A percentile compares a stretch with the other conserved stretches of the same genome.
phyloP scores from a whole-genome alignment of 2,329 filamentous ascomycete species.

The Fusarium sp. region DNA sequence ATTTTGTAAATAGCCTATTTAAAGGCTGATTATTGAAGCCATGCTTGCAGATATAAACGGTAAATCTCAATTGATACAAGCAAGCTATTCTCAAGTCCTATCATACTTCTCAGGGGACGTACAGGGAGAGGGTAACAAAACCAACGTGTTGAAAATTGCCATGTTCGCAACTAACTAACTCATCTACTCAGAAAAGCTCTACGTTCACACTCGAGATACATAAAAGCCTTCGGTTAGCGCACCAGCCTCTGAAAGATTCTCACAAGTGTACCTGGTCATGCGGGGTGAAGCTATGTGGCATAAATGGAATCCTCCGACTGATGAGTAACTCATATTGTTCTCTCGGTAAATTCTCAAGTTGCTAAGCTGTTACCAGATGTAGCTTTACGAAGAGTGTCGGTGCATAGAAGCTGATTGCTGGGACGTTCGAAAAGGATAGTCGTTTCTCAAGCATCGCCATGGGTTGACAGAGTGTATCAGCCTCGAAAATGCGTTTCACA shows the following conservation, averaged over 20 bases:
- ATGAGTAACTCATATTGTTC: slow-evolving; percentile 27
- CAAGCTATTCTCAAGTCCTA: too few species aligned
- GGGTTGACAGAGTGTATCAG: slow-evolving; percentile 21
- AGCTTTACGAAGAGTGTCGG: slow-evolving; percentile 11
- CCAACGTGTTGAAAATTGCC: accelerated
- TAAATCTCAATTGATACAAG: too few species aligned
- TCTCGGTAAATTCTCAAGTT: slow-evolving; percentile 29
- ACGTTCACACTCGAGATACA: neutral
- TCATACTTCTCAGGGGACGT: too few species aligned
- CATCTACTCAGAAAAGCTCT: too few species aligned
- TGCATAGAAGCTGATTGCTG: slow-evolving; percentile 26
- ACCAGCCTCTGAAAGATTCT: neutral
- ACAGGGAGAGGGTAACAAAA: neutral
- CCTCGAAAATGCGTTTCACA: slow-evolving; percentile 6
- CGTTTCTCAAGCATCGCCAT: slow-evolving; percentile 26
- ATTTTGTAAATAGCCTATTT: too few species aligned
- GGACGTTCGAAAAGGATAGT: slow-evolving; percentile 23
- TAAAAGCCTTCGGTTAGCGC: accelerated
- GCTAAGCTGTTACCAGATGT: slow-evolving; percentile 17
- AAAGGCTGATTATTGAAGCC: too few species aligned
- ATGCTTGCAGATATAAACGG: too few species aligned
- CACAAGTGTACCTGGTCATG: neutral
- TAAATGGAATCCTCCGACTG: slow-evolving; percentile 9
- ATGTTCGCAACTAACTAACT: neutral
- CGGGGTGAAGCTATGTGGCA: accelerated